Percentiles rank a stretch among this genome's conserved stretches.
Evolutionary conservation across 257 asterid species (phyloP).

Genomic region (Capsicum pubescens): DNA sequence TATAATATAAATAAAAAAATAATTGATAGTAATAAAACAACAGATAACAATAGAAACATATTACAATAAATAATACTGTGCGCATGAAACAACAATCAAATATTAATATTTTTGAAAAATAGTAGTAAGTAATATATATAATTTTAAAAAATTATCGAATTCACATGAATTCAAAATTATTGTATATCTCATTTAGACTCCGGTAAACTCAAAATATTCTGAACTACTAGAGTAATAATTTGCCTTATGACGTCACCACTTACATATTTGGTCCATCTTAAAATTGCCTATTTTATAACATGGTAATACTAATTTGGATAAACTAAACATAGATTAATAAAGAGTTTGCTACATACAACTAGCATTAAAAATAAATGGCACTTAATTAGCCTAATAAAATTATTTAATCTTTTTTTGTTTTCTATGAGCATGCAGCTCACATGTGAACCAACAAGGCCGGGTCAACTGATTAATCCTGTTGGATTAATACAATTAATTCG

Average conservation of each 20-base stretch:
- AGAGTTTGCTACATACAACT: background rate
- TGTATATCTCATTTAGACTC: too few species aligned
- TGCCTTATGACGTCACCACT: constrained; percentile 8
- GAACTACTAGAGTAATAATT: background rate
- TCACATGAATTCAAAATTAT: too few species aligned
- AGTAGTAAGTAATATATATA: too few species aligned
- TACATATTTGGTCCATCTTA: background rate
- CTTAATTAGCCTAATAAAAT: background rate
- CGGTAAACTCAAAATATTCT: too few species aligned
- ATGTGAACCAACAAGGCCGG: constrained; percentile 16
- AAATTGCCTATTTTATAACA: background rate
- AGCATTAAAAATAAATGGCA: background rate
- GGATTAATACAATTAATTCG: constrained; percentile 7
- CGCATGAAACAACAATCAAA: too few species aligned
- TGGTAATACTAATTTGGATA: background rate
- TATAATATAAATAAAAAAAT: too few species aligned
- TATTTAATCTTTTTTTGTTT: background rate
- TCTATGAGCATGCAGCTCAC: constrained; percentile 32
- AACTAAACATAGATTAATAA: background rate
- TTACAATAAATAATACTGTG: too few species aligned
- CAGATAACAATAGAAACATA: too few species aligned
- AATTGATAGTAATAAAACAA: too few species aligned
- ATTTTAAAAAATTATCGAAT: too few species aligned
- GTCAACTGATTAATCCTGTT: background rate
- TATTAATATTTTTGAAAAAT: too few species aligned